phyloP scores from a whole-genome alignment of 768 basidiomycete genomes.

The Termitomyces sp. region DNA sequence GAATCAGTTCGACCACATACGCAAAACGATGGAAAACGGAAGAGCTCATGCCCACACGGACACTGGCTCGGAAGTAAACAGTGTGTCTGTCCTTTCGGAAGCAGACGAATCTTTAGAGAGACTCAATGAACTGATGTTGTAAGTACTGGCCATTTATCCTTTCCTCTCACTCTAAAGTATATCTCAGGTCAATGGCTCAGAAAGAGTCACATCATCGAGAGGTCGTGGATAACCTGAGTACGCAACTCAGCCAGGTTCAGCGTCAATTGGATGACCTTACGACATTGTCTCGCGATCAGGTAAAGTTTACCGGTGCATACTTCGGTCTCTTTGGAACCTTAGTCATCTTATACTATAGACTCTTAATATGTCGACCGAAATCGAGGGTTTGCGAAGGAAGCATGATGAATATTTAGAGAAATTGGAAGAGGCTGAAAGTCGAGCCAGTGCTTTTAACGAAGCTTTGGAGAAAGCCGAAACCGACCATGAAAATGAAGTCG shows the following conservation, averaged over 20 bases:
- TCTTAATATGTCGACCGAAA: constrained; percentile 82
- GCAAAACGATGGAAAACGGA: constrained; percentile 57
- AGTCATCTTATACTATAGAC: constrained; percentile 42
- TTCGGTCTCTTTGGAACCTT: background rate
- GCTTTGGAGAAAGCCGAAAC: constrained; percentile 22
- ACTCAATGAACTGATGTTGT: constrained; percentile 92
- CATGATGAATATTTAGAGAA: constrained; percentile 46
- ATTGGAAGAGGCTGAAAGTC: constrained; percentile 51
- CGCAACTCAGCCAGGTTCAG: constrained; percentile 61
- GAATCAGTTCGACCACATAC: constrained; percentile 69
- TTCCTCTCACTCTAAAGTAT: constrained; percentile 6
- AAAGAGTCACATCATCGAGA: constrained; percentile 91
- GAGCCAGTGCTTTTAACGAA: constrained; percentile 47
- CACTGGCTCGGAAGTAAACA: constrained; percentile 27
- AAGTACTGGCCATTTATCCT: constrained; percentile 22
- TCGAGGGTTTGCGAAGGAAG: constrained; percentile 65
- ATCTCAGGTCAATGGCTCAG: constrained; percentile 86
- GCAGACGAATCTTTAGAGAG: constrained; percentile 69
- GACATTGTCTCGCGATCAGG: constrained; percentile 81
- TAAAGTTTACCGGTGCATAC: constrained; percentile 20
- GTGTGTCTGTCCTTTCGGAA: constrained; percentile 37
- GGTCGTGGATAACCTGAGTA: constrained; percentile 63
- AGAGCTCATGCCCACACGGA: constrained; percentile 31
- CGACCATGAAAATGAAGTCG: constrained; percentile 34
- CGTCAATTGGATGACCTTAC: constrained; percentile 80